Percentiles rank a stretch among this genome's conserved stretches.
Evolutionary conservation across 2,329 filamentous ascomycete species (phyloP).

Genomic region (Botrytis sinoallii): DNA sequence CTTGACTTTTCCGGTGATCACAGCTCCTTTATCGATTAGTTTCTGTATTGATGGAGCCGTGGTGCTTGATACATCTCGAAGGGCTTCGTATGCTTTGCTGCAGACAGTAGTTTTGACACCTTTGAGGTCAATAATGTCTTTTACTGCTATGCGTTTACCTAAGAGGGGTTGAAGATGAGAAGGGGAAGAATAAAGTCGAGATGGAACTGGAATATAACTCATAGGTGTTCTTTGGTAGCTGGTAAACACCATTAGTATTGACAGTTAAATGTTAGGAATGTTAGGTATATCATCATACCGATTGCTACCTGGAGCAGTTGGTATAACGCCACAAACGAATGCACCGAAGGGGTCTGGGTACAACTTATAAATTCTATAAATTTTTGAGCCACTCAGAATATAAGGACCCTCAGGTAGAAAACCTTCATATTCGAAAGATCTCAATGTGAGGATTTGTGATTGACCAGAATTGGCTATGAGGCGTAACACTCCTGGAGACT

Average conservation of each 20-base stretch:
- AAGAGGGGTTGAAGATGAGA: conserved; percentile 45
- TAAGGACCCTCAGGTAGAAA: conserved; percentile 6
- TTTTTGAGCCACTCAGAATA: neutral
- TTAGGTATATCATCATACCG: neutral
- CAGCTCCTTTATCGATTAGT: conserved; percentile 57
- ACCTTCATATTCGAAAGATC: neutral
- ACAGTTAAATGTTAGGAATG: neutral
- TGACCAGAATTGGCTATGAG: neutral
- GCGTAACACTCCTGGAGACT: neutral
- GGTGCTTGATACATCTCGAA: conserved; percentile 45
- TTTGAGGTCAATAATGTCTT: conserved; percentile 58
- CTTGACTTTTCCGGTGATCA: conserved; percentile 52
- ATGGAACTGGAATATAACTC: conserved; percentile 5
- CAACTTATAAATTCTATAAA: conserved; percentile 2
- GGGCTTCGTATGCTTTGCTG: conserved; percentile 53
- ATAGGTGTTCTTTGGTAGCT: neutral
- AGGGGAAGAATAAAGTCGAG: neutral
- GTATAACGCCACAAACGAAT: conserved; percentile 13
- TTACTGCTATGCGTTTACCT: conserved; percentile 58
- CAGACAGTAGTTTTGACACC: conserved; percentile 55
- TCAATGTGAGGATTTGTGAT: neutral
- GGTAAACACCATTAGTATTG: neutral
- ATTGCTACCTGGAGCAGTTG: neutral
- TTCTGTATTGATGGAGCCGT: conserved; percentile 51
- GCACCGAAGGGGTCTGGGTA: conserved; percentile 5